Evolutionary conservation across 768 basidiomycete genomes (phyloP).

Genomic region (Erythrobasidium yunnanense): DNA sequence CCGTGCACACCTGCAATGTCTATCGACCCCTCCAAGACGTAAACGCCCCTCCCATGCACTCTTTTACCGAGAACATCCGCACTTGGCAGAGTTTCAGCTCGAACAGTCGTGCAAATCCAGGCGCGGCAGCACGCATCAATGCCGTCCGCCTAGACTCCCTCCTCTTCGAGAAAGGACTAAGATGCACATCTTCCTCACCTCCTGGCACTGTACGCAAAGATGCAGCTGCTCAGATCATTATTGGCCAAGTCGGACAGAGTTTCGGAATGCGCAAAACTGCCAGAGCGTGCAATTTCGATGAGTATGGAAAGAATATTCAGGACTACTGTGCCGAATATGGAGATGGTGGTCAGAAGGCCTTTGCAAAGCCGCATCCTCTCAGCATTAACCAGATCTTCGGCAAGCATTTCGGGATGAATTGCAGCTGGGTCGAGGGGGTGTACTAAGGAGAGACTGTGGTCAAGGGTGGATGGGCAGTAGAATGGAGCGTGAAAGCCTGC

Average conservation of each 20-base stretch:
- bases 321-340: not conserved
- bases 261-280: not conserved
- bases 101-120: not conserved
- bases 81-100: not conserved
- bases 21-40: conserved; percentile 1
- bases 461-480: no score
- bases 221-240: not conserved
- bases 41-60: conserved; percentile 8
- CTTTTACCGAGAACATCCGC: conserved; percentile 8
- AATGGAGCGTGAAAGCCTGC: no score
- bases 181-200: not conserved
- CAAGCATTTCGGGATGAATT: conserved; percentile 4
- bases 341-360: conserved; percentile 1
- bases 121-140: not conserved
- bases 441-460: no score
- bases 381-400: conserved; percentile 16
- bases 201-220: no score
- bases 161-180: not conserved
- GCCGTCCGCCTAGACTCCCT: not conserved
- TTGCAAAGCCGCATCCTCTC: not conserved
- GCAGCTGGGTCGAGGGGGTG: conserved; percentile 17
- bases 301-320: not conserved
- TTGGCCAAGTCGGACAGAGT: conserved; percentile 11
- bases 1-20: conserved; percentile 25
- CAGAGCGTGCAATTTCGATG: conserved; percentile 12